Conservation (phyloP, 202 grass and related monocot species). For the Panicum virgatum region DNA sequence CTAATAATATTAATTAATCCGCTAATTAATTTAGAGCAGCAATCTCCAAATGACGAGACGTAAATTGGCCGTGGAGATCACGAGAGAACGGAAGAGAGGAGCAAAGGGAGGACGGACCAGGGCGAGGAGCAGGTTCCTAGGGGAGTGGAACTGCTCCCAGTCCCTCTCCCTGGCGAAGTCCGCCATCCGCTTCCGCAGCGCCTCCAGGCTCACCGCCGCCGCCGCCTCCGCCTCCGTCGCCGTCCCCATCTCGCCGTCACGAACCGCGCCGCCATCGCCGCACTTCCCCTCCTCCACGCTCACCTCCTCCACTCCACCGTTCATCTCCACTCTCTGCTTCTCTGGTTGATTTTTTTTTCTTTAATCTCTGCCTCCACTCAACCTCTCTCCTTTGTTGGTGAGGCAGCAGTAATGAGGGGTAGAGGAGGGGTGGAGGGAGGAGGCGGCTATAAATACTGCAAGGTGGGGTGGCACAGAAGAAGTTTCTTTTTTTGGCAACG, state of each 20-base stretch:
- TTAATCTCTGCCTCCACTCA: not conserved
- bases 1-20: not conserved
- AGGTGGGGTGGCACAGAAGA: not conserved
- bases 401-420: not conserved
- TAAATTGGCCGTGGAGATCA: not conserved
- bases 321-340: slow-evolving; percentile 12
- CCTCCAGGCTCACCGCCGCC: slow-evolving; percentile 57
- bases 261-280: not conserved
- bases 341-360: not conserved
- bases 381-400: not conserved
- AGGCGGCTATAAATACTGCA: slow-evolving; percentile 29
- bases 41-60: not conserved
- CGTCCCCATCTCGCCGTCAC: not conserved
- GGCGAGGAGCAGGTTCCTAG: slow-evolving; percentile 90
- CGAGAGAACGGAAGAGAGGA: not conserved
- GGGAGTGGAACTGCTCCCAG: slow-evolving; percentile 90
- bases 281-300: not conserved
- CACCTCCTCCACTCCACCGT: slow-evolving; percentile 8
- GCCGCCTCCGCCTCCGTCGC: slow-evolving; percentile 1
- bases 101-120: slow-evolving; percentile 40
- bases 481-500: slow-evolving; percentile 48
- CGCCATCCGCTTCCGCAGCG: slow-evolving; percentile 81
- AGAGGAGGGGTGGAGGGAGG: not conserved
- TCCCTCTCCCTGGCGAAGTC: slow-evolving; percentile 87
- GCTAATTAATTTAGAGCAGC: not conserved